Conservation (phyloP, 1,284 basidiomycete genomes). For the Trichosporon faecale region DNA sequence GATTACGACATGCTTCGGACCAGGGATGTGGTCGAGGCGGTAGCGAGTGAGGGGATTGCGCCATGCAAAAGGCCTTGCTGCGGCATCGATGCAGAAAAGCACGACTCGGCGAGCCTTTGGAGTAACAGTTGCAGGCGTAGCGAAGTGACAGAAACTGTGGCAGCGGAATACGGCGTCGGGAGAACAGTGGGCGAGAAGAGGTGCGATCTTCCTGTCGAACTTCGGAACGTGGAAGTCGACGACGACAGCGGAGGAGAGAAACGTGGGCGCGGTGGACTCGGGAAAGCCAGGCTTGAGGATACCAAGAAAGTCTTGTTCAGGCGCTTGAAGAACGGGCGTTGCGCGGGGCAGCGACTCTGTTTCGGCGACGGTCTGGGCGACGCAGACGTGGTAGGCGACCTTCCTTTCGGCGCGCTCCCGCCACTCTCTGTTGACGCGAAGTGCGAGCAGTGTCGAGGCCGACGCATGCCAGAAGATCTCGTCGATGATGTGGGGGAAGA, state of each 20-base stretch:
- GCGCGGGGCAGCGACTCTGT: neutral
- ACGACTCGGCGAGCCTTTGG: neutral
- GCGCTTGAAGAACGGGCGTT: neutral
- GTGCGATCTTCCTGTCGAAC: neutral
- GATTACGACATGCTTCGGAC: neutral
- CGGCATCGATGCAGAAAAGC: neutral
- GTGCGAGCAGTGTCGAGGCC: neutral
- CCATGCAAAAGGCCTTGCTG: no score
- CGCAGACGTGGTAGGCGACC: neutral
- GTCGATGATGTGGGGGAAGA: conserved; percentile 19
- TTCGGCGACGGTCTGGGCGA: neutral
- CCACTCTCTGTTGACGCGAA: conserved; percentile 5
- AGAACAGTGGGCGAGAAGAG: neutral
- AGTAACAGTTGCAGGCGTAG: neutral
- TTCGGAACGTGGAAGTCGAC: neutral
- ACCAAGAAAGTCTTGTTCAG: neutral
- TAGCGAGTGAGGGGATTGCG: no score
- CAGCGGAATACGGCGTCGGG: neutral
- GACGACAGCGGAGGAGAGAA: neutral
- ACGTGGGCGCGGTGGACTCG: neutral
- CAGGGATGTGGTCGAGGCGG: neutral
- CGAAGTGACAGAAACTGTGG: neutral
- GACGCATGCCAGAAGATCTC: conserved; percentile 4
- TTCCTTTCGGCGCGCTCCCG: neutral
- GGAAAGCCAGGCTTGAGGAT: neutral